Conservation (phyloP, 1,139 yeast species). For the Eremothecium coryli region DNA sequence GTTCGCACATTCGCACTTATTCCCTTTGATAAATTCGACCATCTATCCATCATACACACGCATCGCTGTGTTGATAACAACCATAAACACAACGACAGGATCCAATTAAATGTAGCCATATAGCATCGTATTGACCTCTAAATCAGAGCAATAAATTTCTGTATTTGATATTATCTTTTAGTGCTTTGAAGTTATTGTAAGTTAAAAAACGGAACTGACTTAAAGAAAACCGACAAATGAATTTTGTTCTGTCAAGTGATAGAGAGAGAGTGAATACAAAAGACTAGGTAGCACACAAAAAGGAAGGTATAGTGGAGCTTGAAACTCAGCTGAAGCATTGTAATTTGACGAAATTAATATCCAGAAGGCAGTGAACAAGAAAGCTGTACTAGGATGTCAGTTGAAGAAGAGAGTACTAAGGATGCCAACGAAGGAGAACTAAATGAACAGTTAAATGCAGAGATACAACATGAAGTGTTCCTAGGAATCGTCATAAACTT, state of each 20-base stretch:
- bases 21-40: background rate
- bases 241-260: too few species aligned
- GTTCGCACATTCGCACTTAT: conserved; percentile 31
- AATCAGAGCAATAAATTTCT: background rate
- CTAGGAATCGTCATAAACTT: conserved; percentile 22
- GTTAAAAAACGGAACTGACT: too few species aligned
- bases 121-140: background rate
- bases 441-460: conserved; percentile 13
- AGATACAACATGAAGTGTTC: conserved; percentile 25
- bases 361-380: too few species aligned
- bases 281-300: too few species aligned
- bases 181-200: too few species aligned
- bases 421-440: background rate
- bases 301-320: too few species aligned
- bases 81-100: background rate
- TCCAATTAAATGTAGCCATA: background rate
- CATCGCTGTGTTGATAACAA: background rate
- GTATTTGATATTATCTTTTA: background rate
- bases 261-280: too few species aligned
- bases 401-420: too few species aligned
- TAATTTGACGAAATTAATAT: too few species aligned
- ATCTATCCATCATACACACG: background rate
- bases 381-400: too few species aligned
- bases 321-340: too few species aligned
- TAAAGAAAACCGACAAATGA: too few species aligned